phyloP scores from a whole-genome alignment of 108 stramenopile species.

The Skeletonema grethae region DNA sequence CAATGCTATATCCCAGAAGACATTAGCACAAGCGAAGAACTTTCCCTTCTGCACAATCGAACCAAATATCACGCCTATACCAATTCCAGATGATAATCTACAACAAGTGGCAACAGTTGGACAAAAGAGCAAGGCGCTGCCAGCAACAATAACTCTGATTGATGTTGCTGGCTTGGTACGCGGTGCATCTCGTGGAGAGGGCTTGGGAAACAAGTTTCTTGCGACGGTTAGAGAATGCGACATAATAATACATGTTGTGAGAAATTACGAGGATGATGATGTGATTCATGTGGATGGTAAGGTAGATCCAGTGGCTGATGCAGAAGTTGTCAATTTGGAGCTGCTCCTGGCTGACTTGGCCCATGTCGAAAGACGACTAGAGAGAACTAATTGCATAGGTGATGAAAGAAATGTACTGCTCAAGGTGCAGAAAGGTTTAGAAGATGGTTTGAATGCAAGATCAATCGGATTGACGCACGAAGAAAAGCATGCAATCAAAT shows the following conservation, averaged over 20 bases:
- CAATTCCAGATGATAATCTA: slow-evolving; percentile 80
- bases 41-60: slow-evolving; percentile 99
- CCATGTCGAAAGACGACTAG: slow-evolving; percentile 84
- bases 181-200: slow-evolving; percentile 91
- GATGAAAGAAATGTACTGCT: slow-evolving; percentile 70
- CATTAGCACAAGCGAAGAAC: slow-evolving; percentile 70
- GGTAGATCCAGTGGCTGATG: slow-evolving; percentile 90
- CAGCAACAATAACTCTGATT: slow-evolving; percentile 82
- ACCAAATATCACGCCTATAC: slow-evolving; percentile 84
- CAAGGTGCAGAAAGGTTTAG: slow-evolving; percentile 53
- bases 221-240: slow-evolving; percentile 84
- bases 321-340: slow-evolving; percentile 89
- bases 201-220: slow-evolving; percentile 95
- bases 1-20: slow-evolving; percentile 75
- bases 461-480: slow-evolving; percentile 50
- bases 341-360: slow-evolving; percentile 86
- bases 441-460: slow-evolving; percentile 70
- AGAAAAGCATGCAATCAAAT: slow-evolving; percentile 53
- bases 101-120: slow-evolving; percentile 40
- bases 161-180: slow-evolving; percentile 95
- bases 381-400: slow-evolving; percentile 53
- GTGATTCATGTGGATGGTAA: slow-evolving; percentile 87
- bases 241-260: slow-evolving; percentile 84
- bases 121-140: slow-evolving; percentile 55
- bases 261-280: slow-evolving; percentile 80